Base-by-base conservation (phyloP, 2,329 filamentous ascomycete genomes). In the Fusarium algeriense region DNA sequence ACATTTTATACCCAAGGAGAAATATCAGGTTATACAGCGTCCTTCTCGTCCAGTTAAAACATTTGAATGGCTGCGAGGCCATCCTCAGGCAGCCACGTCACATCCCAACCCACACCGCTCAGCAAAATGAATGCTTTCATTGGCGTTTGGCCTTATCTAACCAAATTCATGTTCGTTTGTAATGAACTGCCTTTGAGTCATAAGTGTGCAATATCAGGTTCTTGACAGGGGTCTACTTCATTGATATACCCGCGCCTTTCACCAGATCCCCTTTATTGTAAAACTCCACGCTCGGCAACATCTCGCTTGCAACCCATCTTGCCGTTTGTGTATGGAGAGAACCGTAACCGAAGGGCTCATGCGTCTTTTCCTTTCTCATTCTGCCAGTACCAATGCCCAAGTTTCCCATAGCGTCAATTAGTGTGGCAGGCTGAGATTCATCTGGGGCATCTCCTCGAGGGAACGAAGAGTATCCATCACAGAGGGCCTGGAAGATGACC, bases 311-410 rank as follows among this genome's bases (percentile, higher is more conserved):
- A 26, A 91, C 86, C 88, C 88, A 91, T 67, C 88, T 82, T 17
- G 87, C 89, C n/a, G 89, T 91, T 44, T 83, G 84, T 0, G 88
- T 83, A 69, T 91, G 89, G 68, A 81, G 79, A 49, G 84, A 87
- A 0, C 88, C 88, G 58, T 88, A 81, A 0, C 88, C 88, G 73
- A 90, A 89, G 0, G 88, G 87, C 61, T 82, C 79, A 17, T 81
- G 70, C 4, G 80, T 81, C 69, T 82, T 84, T 65, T 89, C 87
- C 55, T 77, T 83, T 43, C 78, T 80, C 73, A 82, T 69, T 26
- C 74, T 72, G 23, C 73, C 71, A 11, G 75, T 71, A 3, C 63
- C 73, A 8, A 80, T 40, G 5, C 73, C 71, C 8, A 83, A 67
- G 15, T 75, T 75, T 11, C 73, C 76, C 70, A 82, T 70, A 5